Evolutionary conservation across 257 asterid species (phyloP).

Genomic region (Penstemon davidsonii): DNA sequence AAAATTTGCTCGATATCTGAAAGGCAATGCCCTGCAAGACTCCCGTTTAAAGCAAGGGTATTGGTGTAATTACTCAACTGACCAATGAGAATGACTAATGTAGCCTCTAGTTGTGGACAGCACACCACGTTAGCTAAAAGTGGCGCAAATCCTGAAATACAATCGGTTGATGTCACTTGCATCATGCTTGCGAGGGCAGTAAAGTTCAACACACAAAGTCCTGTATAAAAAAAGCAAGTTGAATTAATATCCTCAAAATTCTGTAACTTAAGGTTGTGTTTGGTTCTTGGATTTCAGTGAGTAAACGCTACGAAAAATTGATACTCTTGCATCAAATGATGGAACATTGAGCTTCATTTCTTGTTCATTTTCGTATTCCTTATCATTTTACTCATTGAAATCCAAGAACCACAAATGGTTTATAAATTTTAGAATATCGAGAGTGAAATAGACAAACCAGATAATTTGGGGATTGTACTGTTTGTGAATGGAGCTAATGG

Average conservation of each 20-base stretch:
- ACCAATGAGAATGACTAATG: constrained; percentile 75
- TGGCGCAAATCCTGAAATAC: constrained; percentile 91
- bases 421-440: constrained; percentile 13
- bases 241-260: constrained; percentile 1
- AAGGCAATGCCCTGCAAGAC: constrained; percentile 73
- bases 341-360: no score
- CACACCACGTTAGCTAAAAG: constrained; percentile 87
- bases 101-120: constrained; percentile 96
- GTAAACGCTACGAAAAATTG: no score
- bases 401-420: not conserved
- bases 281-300: no score
- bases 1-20: constrained; percentile 78
- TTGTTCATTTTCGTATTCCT: no score
- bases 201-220: constrained; percentile 73
- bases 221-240: constrained; percentile 34
- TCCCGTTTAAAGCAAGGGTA: constrained; percentile 68
- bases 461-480: constrained; percentile 77
- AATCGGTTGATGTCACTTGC: constrained; percentile 75
- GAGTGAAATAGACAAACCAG: constrained; percentile 57
- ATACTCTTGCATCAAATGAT: no score
- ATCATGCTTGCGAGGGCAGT: constrained; percentile 62
- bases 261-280: not conserved
- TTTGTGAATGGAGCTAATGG: constrained; percentile 91
- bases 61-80: constrained; percentile 69
- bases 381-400: no score